Base-by-base conservation (phyloP, 768 basidiomycete genomes). In the Pholiota microspora region DNA sequence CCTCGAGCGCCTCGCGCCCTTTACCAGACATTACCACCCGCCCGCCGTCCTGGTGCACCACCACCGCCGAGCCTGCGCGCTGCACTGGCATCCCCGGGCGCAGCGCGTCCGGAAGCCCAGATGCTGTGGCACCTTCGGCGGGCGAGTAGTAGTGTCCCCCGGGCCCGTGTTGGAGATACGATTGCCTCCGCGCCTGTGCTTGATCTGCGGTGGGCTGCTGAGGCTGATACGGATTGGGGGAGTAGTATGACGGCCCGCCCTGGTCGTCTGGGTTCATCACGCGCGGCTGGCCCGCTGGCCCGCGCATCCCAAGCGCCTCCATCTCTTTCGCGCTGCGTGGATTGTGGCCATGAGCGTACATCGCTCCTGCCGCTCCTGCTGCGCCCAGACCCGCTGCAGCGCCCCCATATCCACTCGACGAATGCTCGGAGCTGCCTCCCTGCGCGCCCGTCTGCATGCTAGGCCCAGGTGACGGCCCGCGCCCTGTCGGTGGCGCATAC, bases 21-120 rank as follows among this genome's bases (percentile, higher is more conserved):
- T 56, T 57, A 3, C 57, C 57, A 45, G 59, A 40, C 50, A 62
- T 42, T 10, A 56, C 58, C 35, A 67, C 60, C 31, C 65, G 54
- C 15, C 64, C 68, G 3, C 57, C 68, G 49, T 67, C 69, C 51
- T 60, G 60, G 47, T 70, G 70, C 47, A 69, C 67, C 28, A 67
- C 54, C 46, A 65, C 62, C 31, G 57, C 56, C 23, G 62, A 61
- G 4, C 60, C 60, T 13, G 56, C 52, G 27, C n/a, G 45, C 21
- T 21, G 21, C 21, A n/a, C n/a, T n/a, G 40, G 32, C 23, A 28
- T 6, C 1, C 51, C 56, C 5, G 51, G 40, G 4, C 56, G 45
- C 21, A 56, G 51, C 16, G 53, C 24, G 1, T 62, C 58, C 3
- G 58, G 51, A 15, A 53, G 4, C 18, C 42, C 38, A 13, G 18